Conservation (phyloP, 176 grass and related monocot genomes). For the Triticum monococcum region DNA sequence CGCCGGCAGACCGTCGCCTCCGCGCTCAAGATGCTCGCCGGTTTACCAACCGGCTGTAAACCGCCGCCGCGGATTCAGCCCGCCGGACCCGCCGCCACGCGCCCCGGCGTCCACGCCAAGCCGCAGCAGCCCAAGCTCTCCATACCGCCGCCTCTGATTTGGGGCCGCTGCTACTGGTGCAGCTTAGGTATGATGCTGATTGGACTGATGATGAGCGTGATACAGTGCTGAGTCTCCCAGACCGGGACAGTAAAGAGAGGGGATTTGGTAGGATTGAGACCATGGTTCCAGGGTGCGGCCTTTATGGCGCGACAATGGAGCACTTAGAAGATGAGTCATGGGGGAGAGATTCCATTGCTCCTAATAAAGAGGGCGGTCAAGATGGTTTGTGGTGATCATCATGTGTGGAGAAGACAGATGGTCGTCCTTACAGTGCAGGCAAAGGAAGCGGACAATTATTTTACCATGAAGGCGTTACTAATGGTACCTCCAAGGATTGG, state of each 20-base stretch:
- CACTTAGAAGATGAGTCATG: slow-evolving; percentile 55
- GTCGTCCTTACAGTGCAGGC: slow-evolving; percentile 49
- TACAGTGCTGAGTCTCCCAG: slow-evolving; percentile 72
- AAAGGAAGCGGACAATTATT: slow-evolving; percentile 48
- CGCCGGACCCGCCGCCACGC: too few species aligned
- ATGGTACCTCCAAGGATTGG: slow-evolving; percentile 54
- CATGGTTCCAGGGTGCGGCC: slow-evolving; percentile 19
- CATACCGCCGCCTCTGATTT: slow-evolving; percentile 1
- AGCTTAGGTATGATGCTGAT: slow-evolving; percentile 71
- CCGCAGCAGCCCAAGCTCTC: too few species aligned
- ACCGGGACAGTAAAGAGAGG: slow-evolving; percentile 54
- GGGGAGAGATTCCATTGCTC: slow-evolving; percentile 42
- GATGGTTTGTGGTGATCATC: slow-evolving; percentile 60
- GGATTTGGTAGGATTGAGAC: slow-evolving; percentile 57
- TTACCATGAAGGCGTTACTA: slow-evolving; percentile 37
- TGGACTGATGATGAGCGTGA: slow-evolving; percentile 98
- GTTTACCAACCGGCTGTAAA: too few species aligned
- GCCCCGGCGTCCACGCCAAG: too few species aligned
- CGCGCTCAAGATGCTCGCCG: too few species aligned
- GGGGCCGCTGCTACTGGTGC: slow-evolving; percentile 52
- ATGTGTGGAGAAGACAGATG: slow-evolving; percentile 46
- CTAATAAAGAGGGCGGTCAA: slow-evolving; percentile 42
- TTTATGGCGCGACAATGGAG: slow-evolving; percentile 47
- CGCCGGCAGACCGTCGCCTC: too few species aligned
- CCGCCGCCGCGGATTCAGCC: too few species aligned